Percentiles rank a stretch among this genome's conserved stretches.
Conservation (phyloP, 2,329 filamentous ascomycete species). For the Fonsecaea erecta region DNA sequence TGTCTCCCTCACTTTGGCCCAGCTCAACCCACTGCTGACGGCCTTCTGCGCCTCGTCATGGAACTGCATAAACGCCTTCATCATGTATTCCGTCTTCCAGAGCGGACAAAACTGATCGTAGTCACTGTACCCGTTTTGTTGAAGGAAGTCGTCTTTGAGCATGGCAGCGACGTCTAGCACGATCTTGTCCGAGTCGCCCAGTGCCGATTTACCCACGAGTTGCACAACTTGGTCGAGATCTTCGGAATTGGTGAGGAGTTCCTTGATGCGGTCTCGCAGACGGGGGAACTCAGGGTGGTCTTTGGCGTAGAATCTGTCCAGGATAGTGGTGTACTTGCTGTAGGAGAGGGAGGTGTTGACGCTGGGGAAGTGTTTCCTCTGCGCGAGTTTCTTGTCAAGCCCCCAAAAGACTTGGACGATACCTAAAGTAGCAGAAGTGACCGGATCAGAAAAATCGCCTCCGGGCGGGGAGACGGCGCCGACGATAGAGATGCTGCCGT, state of each 20-base stretch:
- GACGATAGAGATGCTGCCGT: slow-evolving; percentile 95
- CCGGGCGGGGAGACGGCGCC: slow-evolving; percentile 95
- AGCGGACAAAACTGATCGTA: slow-evolving; percentile 99
- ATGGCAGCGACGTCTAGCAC: slow-evolving; percentile 89
- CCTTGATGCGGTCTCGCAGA: slow-evolving; percentile 88
- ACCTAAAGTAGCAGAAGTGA: slow-evolving; percentile 88
- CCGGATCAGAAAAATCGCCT: slow-evolving; percentile 98
- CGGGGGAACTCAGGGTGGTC: slow-evolving; percentile 92
- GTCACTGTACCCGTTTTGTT: slow-evolving; percentile 98
- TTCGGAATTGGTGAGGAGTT: slow-evolving; percentile 91
- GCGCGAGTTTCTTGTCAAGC: slow-evolving; percentile 98
- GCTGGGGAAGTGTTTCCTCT: slow-evolving; percentile 98
- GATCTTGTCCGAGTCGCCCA: slow-evolving; percentile 98
- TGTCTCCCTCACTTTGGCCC: slow-evolving; percentile 89
- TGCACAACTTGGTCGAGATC: slow-evolving; percentile 98
- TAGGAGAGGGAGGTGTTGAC: slow-evolving; percentile 95
- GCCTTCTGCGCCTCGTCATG: slow-evolving; percentile 98
- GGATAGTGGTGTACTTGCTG: slow-evolving; percentile 88
- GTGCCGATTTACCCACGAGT: slow-evolving; percentile 93
- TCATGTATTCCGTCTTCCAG: slow-evolving; percentile 99
- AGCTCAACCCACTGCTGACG: slow-evolving; percentile 84
- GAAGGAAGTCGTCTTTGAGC: slow-evolving; percentile 97
- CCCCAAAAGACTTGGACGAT: slow-evolving; percentile 99
- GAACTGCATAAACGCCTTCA: slow-evolving; percentile 99
- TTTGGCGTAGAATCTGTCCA: slow-evolving; percentile 95